A percentile compares a stretch with the other conserved stretches of the same genome.
phyloP scores from a whole-genome alignment of 2,329 filamentous ascomycete genomes.

The Colletotrichum magnum region DNA sequence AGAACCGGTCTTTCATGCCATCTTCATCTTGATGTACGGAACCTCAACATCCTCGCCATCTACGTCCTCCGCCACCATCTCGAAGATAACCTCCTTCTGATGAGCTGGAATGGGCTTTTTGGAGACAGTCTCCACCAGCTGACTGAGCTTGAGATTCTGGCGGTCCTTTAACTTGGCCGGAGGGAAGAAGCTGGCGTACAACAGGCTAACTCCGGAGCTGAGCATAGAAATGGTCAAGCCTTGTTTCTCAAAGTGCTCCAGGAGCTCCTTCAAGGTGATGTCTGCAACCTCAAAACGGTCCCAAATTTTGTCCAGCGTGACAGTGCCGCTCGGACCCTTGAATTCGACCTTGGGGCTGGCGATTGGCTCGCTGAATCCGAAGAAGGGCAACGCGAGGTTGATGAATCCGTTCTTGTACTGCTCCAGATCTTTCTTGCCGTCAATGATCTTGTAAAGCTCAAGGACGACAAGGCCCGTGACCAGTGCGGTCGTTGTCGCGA shows the following conservation, averaged over 20 bases:
- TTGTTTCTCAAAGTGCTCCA: slow-evolving; percentile 84
- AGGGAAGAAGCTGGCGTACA: slow-evolving; percentile 95
- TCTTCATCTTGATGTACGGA: slow-evolving; percentile 93
- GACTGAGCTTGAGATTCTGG: slow-evolving; percentile 85
- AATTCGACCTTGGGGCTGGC: slow-evolving; percentile 94
- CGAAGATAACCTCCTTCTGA: slow-evolving; percentile 96
- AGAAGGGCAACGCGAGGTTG: slow-evolving; percentile 96
- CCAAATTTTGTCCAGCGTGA: slow-evolving; percentile 96
- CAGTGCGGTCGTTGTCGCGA: slow-evolving; percentile 95
- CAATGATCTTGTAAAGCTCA: slow-evolving; percentile 96
- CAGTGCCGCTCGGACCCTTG: slow-evolving; percentile 81
- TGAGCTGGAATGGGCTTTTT: slow-evolving; percentile 93
- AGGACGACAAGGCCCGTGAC: slow-evolving; percentile 94
- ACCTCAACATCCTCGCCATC: slow-evolving; percentile 96
- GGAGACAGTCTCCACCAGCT: slow-evolving; percentile 88
- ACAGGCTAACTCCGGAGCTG: slow-evolving; percentile 94
- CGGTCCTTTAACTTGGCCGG: slow-evolving; percentile 85
- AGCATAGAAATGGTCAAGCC: slow-evolving; percentile 92
- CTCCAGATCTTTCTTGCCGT: slow-evolving; percentile 96
- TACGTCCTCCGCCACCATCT: slow-evolving; percentile 92
- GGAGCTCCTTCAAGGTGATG: slow-evolving; percentile 86
- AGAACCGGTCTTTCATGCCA: slow-evolving; percentile 55
- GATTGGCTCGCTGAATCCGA: slow-evolving; percentile 98
- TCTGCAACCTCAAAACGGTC: slow-evolving; percentile 94
- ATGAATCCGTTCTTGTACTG: slow-evolving; percentile 99